A percentile compares a stretch with the other conserved stretches of the same genome.
Evolutionary conservation across 2,329 filamentous ascomycete genomes (phyloP).

Genomic region (Phaeosphaeriaceae sp.): DNA sequence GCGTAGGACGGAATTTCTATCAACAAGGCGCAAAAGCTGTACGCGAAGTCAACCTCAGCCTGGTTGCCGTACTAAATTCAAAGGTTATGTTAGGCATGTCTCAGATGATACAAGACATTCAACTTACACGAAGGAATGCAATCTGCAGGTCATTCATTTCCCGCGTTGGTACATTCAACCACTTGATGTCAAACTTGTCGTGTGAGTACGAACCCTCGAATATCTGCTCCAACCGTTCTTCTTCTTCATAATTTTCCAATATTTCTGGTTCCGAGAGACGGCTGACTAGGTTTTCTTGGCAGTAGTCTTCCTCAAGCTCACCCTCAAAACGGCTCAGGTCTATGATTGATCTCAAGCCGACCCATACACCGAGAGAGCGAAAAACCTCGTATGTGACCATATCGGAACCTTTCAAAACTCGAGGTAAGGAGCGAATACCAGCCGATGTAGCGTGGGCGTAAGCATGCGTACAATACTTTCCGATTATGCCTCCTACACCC

Average conservation of each 20-base stretch:
- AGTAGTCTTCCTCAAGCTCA: neutral
- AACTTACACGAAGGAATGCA: conserved; percentile 8
- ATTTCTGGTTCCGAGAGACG: too few relatives aligned
- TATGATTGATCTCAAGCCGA: conserved; percentile 4
- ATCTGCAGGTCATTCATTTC: conserved; percentile 3
- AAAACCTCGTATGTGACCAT: conserved; percentile 51
- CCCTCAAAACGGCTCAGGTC: neutral
- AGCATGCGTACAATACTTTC: conserved; percentile 55
- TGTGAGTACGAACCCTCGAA: neutral
- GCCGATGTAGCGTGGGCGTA: conserved; percentile 53
- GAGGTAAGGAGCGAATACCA: conserved; percentile 37
- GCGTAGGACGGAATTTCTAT: neutral
- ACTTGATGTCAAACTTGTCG: neutral
- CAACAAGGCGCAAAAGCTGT: neutral
- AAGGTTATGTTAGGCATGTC: neutral
- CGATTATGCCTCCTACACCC: conserved; percentile 51
- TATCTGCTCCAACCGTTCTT: neutral
- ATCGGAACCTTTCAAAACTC: conserved; percentile 56
- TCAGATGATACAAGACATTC: neutral
- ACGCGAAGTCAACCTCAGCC: conserved; percentile 1
- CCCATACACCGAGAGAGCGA: conserved; percentile 37
- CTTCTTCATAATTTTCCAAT: too few relatives aligned
- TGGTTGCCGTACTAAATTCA: conserved; percentile 25
- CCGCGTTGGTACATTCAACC: conserved; percentile 2
- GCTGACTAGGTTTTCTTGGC: neutral